phyloP scores from a whole-genome alignment of 805 yeast species.

The Phaffomyces opuntiae region DNA sequence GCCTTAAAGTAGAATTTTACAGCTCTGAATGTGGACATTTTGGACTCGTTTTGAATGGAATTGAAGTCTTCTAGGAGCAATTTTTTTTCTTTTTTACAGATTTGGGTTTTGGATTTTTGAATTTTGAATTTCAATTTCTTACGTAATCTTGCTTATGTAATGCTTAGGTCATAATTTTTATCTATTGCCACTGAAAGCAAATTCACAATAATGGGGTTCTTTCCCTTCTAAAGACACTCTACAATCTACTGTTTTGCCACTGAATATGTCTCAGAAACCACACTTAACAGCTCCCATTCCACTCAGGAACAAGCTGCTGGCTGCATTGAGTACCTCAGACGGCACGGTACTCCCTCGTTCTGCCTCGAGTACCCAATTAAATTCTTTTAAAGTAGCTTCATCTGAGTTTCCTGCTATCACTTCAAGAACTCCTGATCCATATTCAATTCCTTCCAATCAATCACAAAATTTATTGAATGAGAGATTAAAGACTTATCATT shows the following conservation, averaged over 20 bases:
- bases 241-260: neutral
- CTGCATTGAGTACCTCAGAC: neutral
- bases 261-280: neutral
- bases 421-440: slow-evolving; percentile 23
- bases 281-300: slow-evolving; percentile 18
- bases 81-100: neutral
- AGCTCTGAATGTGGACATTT: slow-evolving; percentile 7
- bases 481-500: slow-evolving; percentile 34
- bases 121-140: no score
- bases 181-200: no score
- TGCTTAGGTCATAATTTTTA: no score
- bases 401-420: slow-evolving; percentile 4
- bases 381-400: neutral
- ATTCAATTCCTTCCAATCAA: slow-evolving; percentile 6
- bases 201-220: no score
- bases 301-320: slow-evolving; percentile 13
- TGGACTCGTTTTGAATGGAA: neutral
- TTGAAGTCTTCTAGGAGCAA: no score
- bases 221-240: neutral
- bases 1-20: slow-evolving; percentile 52
- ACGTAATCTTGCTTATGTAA: no score
- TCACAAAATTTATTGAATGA: slow-evolving; percentile 20
- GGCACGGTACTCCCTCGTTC: slow-evolving; percentile 9
- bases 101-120: no score
- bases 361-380: slow-evolving; percentile 10